Percentiles rank a stretch among this genome's conserved stretches.
Conservation (phyloP, 2,329 filamentous ascomycete species). For the Verticillium nonalfalfae region DNA sequence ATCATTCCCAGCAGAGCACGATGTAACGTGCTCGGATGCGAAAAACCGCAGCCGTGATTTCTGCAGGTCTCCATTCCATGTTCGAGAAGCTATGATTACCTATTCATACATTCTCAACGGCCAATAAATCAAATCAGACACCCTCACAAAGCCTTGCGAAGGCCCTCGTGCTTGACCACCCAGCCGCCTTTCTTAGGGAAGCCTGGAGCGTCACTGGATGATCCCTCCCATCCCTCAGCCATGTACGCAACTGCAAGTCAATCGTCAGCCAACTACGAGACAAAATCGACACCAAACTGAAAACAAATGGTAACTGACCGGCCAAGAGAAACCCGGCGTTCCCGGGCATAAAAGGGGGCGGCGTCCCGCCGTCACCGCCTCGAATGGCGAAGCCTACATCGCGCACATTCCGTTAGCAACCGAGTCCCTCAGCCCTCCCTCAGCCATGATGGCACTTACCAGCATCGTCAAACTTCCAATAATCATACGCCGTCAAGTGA, state of each 20-base stretch:
- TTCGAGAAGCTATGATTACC: too few species aligned
- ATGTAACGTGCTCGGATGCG: neutral
- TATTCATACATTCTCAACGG: too few species aligned
- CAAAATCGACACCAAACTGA: rapidly evolving
- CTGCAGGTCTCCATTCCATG: too few species aligned
- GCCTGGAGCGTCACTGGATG: slow-evolving; percentile 20
- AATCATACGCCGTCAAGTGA: slow-evolving; percentile 33
- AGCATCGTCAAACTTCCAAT: slow-evolving; percentile 33
- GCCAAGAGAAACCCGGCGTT: slow-evolving; percentile 29
- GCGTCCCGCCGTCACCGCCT: slow-evolving; percentile 19
- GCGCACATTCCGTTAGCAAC: neutral
- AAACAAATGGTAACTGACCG: slow-evolving; percentile 7
- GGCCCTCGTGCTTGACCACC: slow-evolving; percentile 25
- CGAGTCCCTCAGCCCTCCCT: neutral
- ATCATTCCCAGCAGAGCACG: neutral
- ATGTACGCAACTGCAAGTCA: slow-evolving; percentile 25
- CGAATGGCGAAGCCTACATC: slow-evolving; percentile 16
- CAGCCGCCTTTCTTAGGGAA: slow-evolving; percentile 27
- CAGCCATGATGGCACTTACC: slow-evolving; percentile 9
- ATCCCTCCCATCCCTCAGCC: slow-evolving; percentile 12
- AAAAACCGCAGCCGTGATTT: too few species aligned
- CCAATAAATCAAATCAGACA: neutral
- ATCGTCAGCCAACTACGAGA: neutral
- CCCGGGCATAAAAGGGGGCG: slow-evolving; percentile 28
- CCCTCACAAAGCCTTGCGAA: slow-evolving; percentile 24